These are phyloP conservation scores for Ogataea naganishii DNA, from an alignment of 805 yeast genomes.

Conservation along the genomic window DNA sequence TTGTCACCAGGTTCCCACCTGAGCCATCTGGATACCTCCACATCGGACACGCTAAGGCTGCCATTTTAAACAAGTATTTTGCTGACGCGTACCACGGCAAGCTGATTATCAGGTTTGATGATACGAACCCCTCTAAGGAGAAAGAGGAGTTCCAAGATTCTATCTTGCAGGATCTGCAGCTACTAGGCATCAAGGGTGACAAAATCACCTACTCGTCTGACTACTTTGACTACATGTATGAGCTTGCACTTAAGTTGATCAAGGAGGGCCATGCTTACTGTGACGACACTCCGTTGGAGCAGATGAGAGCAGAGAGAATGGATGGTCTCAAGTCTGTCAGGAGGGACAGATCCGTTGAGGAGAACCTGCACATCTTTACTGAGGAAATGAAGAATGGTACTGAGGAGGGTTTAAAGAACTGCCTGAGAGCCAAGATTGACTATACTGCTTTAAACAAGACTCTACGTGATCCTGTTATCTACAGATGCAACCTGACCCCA, in stretches of 20 bases:
- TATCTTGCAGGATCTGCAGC: slow-evolving; percentile 82
- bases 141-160: slow-evolving; percentile 91
- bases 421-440: slow-evolving; percentile 95
- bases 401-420: slow-evolving; percentile 83
- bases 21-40: slow-evolving; percentile 99
- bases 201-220: slow-evolving; percentile 82
- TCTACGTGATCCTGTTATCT: slow-evolving; percentile 94
- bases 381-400: slow-evolving; percentile 93
- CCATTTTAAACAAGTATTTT: slow-evolving; percentile 90
- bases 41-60: slow-evolving; percentile 99
- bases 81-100: slow-evolving; percentile 95
- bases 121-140: slow-evolving; percentile 96
- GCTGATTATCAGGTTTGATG: slow-evolving; percentile 93
- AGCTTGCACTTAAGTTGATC: slow-evolving; percentile 75
- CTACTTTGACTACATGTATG: slow-evolving; percentile 89
- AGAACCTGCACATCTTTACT: slow-evolving; percentile 76
- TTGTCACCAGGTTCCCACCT: slow-evolving; percentile 98
- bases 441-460: slow-evolving; percentile 89
- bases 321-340: slow-evolving; percentile 90
- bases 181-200: slow-evolving; percentile 93
- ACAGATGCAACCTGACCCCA: slow-evolving; percentile 95
- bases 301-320: slow-evolving; percentile 98
- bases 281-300: slow-evolving; percentile 91
- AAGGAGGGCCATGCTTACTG: slow-evolving; percentile 95
- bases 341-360: slow-evolving; percentile 90